Evolutionary conservation across 1,284 basidiomycete species (phyloP).

Genomic region (Volvariella surrecta): DNA sequence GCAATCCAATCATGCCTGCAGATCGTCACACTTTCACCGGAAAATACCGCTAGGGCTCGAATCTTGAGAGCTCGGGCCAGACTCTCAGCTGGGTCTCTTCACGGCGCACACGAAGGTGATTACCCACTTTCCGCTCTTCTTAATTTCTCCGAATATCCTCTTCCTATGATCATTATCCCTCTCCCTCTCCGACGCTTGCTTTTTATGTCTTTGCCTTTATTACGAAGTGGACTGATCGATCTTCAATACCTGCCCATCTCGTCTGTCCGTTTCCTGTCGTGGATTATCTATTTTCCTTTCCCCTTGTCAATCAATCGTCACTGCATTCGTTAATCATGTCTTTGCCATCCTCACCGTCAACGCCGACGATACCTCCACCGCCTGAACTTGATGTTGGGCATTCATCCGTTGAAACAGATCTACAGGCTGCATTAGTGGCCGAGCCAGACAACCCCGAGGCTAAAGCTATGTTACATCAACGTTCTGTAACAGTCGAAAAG

Average conservation of each 20-base stretch:
- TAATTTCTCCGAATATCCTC: constrained; percentile 2
- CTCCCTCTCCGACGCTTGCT: neutral
- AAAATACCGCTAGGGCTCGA: constrained; percentile 48
- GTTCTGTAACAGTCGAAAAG: constrained; percentile 38
- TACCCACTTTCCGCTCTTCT: neutral
- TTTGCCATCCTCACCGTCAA: no score
- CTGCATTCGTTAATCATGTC: neutral
- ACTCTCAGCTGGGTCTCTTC: constrained; percentile 46
- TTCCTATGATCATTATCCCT: constrained; percentile 1
- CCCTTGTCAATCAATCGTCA: neutral
- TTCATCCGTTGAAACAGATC: constrained; percentile 33
- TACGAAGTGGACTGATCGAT: no score
- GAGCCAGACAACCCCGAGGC: constrained; percentile 67
- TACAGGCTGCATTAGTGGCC: constrained; percentile 51
- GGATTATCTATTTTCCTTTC: neutral
- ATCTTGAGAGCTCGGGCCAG: constrained; percentile 56
- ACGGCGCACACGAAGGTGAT: constrained; percentile 58
- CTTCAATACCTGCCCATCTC: no score
- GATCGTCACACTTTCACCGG: constrained; percentile 42
- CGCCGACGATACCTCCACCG: neutral
- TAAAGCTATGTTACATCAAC: constrained; percentile 44
- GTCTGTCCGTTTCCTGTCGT: no score
- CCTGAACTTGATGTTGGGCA: constrained; percentile 2
- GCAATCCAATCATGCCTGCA: constrained; percentile 63
- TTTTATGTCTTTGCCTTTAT: no score